Evolutionary conservation across 2,329 filamentous ascomycete species (phyloP).

Genomic region (Ceratocystis albifundus): DNA sequence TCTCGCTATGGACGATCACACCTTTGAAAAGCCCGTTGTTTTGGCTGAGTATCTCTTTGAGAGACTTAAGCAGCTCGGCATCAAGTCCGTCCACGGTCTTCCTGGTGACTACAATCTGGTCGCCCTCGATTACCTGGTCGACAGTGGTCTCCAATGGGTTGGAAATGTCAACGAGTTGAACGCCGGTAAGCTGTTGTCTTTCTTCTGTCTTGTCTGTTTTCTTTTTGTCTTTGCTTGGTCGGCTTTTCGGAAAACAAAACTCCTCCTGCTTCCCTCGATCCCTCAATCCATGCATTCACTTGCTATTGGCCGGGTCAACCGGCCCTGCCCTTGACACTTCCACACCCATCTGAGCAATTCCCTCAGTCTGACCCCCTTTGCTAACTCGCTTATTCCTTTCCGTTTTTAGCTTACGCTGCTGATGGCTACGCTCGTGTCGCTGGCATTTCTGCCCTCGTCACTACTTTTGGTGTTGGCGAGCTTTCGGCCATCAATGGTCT

Average conservation of each 20-base stretch:
- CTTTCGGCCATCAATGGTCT: slow-evolving; percentile 63
- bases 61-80: slow-evolving; percentile 51
- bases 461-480: slow-evolving; percentile 65
- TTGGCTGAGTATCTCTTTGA: slow-evolving; percentile 58
- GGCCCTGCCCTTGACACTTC: not conserved
- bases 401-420: slow-evolving; percentile 54
- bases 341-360: not conserved
- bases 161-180: slow-evolving; percentile 64
- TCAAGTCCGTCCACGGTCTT: slow-evolving; percentile 55
- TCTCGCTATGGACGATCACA: slow-evolving; percentile 23
- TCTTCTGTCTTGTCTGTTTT: not conserved
- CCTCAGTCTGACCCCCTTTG: too few relatives aligned
- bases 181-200: slow-evolving; percentile 42
- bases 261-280: not conserved
- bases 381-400: slow-evolving; percentile 24
- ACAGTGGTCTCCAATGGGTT: slow-evolving; percentile 50
- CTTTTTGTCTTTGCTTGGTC: not conserved
- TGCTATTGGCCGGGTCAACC: not conserved
- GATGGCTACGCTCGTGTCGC: slow-evolving; percentile 68
- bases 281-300: slow-evolving; percentile 11
- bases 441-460: slow-evolving; percentile 57
- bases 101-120: slow-evolving; percentile 64
- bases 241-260: not conserved
- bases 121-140: slow-evolving; percentile 53
- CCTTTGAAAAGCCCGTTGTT: slow-evolving; percentile 40